Evolutionary conservation across 192 early-diverging fungal species (phyloP), one percentile per base, ranked within the genome.

Genomic region (Coemansia sp.): DNA sequence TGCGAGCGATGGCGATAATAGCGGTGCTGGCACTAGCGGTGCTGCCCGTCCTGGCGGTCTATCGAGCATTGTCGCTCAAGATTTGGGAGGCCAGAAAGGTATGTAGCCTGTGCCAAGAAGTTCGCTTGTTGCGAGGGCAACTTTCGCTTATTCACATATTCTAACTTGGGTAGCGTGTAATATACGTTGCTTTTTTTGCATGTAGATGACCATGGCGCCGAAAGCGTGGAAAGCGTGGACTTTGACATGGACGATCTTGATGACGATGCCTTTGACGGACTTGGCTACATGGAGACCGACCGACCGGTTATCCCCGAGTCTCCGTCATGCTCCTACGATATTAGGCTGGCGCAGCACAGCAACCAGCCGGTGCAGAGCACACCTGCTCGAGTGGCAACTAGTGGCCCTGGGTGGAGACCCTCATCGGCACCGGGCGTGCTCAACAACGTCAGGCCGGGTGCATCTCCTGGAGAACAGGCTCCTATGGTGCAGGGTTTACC

Each of bases 231-330:
- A 24, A 18, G 36, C 10, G 62, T 58, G 14, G 77, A 80, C 9
- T 80, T 80, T 62, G 77, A 80, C 59, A 64, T 80, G 69, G 65
- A 67, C 11, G 71, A 56, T 26, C 40, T 79, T 37, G 73, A 71
- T 18, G 77, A 71, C 5, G 65, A 56, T 20, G 53, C 31, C 16
- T 56, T 56, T 2, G 69, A 69, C 0, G 63, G 71, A 11, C 20
- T 80, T 62, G 69, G 65, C 33, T 59, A 68, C 62, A 63, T 80
- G 5, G 77, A 80, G 39, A 71, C 65, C 9, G 58, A 80, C 65
- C 43, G 77, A 36, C 77, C 77, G 2, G 55, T 80, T 14, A 74
- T 80, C 14, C 63, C 38, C 18, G 77, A 80, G 0, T 71, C 62
- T 51, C 77, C 77, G 5, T 62, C 64, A 20, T 43, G 65, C 10